phyloP scores from a whole-genome alignment of 2,329 filamentous ascomycete genomes.

The Escovopsis sp. region DNA sequence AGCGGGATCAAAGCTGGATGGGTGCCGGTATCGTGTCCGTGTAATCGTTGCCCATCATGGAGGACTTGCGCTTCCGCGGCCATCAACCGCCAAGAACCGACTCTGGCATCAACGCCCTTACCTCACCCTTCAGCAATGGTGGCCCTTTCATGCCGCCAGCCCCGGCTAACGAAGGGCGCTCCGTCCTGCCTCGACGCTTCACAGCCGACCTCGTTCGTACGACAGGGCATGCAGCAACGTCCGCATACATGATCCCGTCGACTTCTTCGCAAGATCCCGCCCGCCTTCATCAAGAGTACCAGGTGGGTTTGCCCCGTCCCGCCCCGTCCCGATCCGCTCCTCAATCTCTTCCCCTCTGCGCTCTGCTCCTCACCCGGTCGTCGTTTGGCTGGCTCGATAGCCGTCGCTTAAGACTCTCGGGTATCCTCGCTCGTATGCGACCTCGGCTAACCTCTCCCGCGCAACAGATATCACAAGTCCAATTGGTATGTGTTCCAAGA shows the following conservation, averaged over 20 bases:
- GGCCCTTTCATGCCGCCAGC: slow-evolving; percentile 40
- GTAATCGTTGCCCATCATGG: slow-evolving; percentile 37
- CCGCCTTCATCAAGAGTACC: slow-evolving; percentile 30
- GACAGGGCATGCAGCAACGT: slow-evolving; percentile 64
- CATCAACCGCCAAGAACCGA: slow-evolving; percentile 70
- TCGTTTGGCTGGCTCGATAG: neutral
- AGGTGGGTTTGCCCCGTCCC: slow-evolving; percentile 18
- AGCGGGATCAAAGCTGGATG: slow-evolving; percentile 22
- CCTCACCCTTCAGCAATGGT: slow-evolving; percentile 58
- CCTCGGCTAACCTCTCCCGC: slow-evolving; percentile 3
- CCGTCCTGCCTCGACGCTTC: slow-evolving; percentile 75
- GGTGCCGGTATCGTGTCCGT: slow-evolving; percentile 28
- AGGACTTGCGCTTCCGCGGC: slow-evolving; percentile 64
- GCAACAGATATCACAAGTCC: slow-evolving; percentile 49
- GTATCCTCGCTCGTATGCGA: slow-evolving; percentile 2
- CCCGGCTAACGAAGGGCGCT: slow-evolving; percentile 52
- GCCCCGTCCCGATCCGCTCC: neutral
- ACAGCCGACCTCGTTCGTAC: slow-evolving; percentile 51
- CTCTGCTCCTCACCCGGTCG: neutral
- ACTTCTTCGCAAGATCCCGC: slow-evolving; percentile 34
- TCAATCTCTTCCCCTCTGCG: too few species aligned
- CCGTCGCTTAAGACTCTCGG: neutral
- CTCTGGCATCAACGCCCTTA: slow-evolving; percentile 56
- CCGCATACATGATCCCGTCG: slow-evolving; percentile 42
- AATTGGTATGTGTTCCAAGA: slow-evolving; percentile 47